Conservation (phyloP, 805 yeast genomes). For the Candida ulmi region DNA sequence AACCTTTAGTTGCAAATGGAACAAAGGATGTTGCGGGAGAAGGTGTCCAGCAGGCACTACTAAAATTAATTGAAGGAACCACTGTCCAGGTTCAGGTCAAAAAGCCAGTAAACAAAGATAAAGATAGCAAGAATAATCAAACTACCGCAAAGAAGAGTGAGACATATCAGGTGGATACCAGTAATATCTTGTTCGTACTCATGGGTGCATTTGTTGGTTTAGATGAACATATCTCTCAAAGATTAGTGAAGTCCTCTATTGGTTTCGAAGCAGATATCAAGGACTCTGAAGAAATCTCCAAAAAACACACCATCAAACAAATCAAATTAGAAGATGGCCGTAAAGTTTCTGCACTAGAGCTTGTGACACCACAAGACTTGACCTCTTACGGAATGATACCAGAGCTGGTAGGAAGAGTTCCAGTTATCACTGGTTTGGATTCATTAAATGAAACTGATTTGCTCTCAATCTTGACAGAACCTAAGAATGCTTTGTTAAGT, state of each 20-base stretch:
- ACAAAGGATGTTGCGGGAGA: conserved; percentile 59
- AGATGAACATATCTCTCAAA: conserved; percentile 39
- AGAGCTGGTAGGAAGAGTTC: conserved; percentile 55
- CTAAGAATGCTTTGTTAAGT: conserved; percentile 46
- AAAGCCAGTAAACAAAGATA: conserved; percentile 30
- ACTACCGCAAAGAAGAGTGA: conserved; percentile 33
- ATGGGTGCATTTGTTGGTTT: conserved; percentile 63
- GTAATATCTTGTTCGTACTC: conserved; percentile 48
- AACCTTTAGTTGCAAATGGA: conserved; percentile 39
- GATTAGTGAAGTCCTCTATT: conserved; percentile 27
- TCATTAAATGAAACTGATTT: conserved; percentile 41
- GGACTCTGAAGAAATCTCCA: conserved; percentile 5
- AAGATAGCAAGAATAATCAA: conserved; percentile 25
- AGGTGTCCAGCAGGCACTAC: conserved; percentile 57
- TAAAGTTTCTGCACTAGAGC: conserved; percentile 35
- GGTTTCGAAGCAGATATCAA: conserved; percentile 19
- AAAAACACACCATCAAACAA: conserved; percentile 26
- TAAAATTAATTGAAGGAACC: conserved; percentile 55
- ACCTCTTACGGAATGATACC: conserved; percentile 52
- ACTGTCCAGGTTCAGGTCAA: conserved; percentile 42
- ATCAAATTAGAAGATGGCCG: conserved; percentile 32
- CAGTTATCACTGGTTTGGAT: conserved; percentile 44
- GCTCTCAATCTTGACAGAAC: conserved; percentile 45
- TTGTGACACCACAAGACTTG: conserved; percentile 45
- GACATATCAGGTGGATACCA: conserved; percentile 44